Evolutionary conservation across 2,329 filamentous ascomycete species (phyloP), one percentile per base, ranked within the genome.

Genomic region (Aotearoamyces nothofagi): DNA sequence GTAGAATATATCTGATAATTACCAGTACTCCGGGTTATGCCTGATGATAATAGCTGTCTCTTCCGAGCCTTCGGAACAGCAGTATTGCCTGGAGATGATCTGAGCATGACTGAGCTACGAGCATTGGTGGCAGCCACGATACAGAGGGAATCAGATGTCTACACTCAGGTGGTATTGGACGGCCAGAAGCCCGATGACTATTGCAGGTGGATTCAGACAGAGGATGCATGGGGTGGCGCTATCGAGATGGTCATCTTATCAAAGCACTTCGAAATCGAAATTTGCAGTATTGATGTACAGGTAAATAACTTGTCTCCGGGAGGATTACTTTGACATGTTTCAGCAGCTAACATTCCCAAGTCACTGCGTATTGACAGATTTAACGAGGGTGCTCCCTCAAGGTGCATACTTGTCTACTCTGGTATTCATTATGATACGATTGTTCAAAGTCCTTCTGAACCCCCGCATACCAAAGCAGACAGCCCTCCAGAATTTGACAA

Each of bases 391-490:
- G 30, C 51, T 58, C 17, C 68, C 37, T 33, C 65, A 22, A 66
- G 82, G 5, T 86, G 81, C 45, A 72, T 93, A 15, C 59, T 94
- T 14, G 75, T 93, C 1, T 94, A 93, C 54, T 87, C 79, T 0
- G 84, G 84, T 3, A 90, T 94, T 28, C 86, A 94, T 51, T 94
- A 94, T 54, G 87, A 94, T 52, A 77, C 81, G 5, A 76, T 94
- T 34, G 83, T 80, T 1, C 70, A 92, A 39, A 75, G 72, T 11
- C 70, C 66, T 22, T 72, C 61, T 13, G 66, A 62, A 37, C 63
- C 54, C 39, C 70, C 68, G 4, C 61, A 62, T 40, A 62, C 58
- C 24, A 62, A 58, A 33, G 56, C 69, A 5, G 60, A 66, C 26
- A 57, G 69, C 8, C 69, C 76, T 5, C 70, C 81, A 0, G 79